Conservation (phyloP, 495 filamentous ascomycete genomes). For the Mytilinidion resinicola region DNA sequence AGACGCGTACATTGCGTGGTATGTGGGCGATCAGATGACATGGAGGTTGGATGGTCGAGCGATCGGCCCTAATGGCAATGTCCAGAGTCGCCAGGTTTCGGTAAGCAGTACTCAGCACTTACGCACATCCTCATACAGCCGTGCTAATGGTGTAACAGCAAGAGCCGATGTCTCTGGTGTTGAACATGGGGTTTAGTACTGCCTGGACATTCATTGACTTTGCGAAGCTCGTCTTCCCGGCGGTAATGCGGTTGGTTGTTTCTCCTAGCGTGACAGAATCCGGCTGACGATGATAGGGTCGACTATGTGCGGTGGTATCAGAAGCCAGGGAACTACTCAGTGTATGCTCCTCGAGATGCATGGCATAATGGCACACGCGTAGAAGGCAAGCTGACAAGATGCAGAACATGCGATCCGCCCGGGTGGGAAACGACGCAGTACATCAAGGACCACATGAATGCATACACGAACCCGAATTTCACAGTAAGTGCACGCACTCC, state of each 20-base stretch:
- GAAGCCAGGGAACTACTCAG: constrained; percentile 47
- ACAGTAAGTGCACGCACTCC: constrained; percentile 36
- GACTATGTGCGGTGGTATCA: constrained; percentile 76
- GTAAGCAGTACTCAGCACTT: no score
- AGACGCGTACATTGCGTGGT: constrained; percentile 58
- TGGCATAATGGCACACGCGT: no score
- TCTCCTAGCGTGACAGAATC: no score
- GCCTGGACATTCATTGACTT: constrained; percentile 43
- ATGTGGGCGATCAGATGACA: constrained; percentile 58
- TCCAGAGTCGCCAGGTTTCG: constrained; percentile 62
- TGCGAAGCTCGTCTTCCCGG: constrained; percentile 57
- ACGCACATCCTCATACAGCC: no score
- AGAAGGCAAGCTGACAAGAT: no score
- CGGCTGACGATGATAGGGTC: constrained; percentile 28
- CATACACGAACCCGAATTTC: constrained; percentile 61
- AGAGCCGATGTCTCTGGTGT: constrained; percentile 63
- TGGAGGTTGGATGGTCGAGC: constrained; percentile 62
- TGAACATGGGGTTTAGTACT: constrained; percentile 67
- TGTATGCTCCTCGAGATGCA: constrained; percentile 24
- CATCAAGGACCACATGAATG: constrained; percentile 55
- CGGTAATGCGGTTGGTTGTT: constrained; percentile 47
- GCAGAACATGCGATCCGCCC: constrained; percentile 59
- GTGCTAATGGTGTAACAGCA: constrained; percentile 14
- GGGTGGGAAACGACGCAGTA: constrained; percentile 65
- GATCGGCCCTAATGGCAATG: constrained; percentile 66